Percentiles rank a stretch among this genome's conserved stretches.
Conservation (phyloP, 176 grass and related monocot species). For the Oryza punctata region DNA sequence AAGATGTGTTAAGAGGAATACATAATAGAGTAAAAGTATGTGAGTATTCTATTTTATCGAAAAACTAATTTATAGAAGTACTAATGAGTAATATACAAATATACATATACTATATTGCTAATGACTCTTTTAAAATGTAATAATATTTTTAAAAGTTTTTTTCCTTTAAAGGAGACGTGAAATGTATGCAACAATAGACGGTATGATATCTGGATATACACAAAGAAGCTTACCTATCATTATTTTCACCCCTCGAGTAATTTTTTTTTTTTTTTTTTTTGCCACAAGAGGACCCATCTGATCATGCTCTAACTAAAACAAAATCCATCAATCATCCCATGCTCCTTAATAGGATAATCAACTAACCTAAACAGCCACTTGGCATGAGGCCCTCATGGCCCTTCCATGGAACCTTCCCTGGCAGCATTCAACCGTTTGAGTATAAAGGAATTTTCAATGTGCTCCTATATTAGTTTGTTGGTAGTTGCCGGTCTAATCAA, state of each 20-base stretch:
- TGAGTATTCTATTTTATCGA: no score
- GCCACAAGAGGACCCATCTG: background rate
- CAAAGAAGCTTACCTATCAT: no score
- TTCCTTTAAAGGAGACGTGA: no score
- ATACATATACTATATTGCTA: no score
- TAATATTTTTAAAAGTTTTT: no score
- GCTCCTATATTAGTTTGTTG: background rate
- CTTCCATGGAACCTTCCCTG: constrained; percentile 26
- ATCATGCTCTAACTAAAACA: constrained; percentile 1
- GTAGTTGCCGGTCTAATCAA: background rate
- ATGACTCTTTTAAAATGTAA: no score
- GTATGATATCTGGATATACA: no score
- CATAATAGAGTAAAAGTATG: no score
- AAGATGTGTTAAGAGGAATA: no score
- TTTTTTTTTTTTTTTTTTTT: background rate
- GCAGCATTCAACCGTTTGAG: background rate
- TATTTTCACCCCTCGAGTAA: background rate
- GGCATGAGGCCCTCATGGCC: background rate
- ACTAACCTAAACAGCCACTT: background rate
- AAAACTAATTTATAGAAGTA: no score
- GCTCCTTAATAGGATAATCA: constrained; percentile 16
- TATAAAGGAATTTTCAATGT: background rate
- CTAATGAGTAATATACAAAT: no score
- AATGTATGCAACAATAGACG: no score
- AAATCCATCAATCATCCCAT: constrained; percentile 16